Base-by-base conservation (phyloP, 2,329 filamentous ascomycete genomes). In the Trichoderma sp. region DNA sequence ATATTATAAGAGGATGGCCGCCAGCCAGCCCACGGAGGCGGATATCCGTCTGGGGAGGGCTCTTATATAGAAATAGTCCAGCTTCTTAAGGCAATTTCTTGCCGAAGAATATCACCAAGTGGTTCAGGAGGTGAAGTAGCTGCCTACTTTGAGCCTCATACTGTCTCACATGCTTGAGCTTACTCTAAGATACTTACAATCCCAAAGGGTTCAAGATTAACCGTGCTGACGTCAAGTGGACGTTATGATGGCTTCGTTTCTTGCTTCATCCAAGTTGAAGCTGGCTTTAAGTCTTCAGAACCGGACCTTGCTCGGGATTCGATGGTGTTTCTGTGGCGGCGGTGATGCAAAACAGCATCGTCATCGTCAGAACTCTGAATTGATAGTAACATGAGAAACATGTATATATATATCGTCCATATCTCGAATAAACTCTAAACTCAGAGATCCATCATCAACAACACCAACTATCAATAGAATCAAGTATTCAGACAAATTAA, bases 181-280 rank as follows among this genome's bases (percentile, higher is more conserved):
- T 20, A 6, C 15, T n/a, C 6, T 9, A 4, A 13, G 15, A 57
- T 59, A 39, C 20, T 47, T 23, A 9, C 28, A n/a, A 3, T 6
- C 57, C 15, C 17, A 43, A 58, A 68, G 50, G 66, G 36, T 8
- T 26, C 66, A 68, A 68, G 66, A 43, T 68, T 68, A 68, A 34
- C 66, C 55, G 66, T 34, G n/a, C 28, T 68, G 66, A 68, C 57
- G 66, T 68, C 55, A 68, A 34, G 55, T 50, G 43, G 66, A 61
- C 55, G 66, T 28, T 59, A 61, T 23, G 36, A 50, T 32, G 39
- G 9, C 23, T 68, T 26, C 28, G 6, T 15, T 34, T 50, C n/a
- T 50, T 32, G 17, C 30, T 34, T 34, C 30, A 5, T n/a, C 28
- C 26, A 9, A 17, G 26, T 43, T 20, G 61, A 30, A 13, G 39